Evolutionary conservation across 306 rosid species (phyloP), one percentile per base, ranked within the genome.

Genomic region (Vigna angularis): DNA sequence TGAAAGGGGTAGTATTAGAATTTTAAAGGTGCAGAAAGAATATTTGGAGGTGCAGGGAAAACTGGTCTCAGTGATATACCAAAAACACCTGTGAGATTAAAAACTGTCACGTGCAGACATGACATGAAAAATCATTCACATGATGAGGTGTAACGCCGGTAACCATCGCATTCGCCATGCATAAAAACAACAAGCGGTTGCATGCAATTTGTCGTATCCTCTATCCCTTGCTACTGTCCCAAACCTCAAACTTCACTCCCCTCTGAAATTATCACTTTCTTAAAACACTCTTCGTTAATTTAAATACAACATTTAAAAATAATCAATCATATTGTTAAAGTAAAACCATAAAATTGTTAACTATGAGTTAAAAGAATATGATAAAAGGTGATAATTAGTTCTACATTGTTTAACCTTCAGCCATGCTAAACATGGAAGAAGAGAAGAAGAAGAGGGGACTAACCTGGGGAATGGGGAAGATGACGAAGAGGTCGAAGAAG

Each of bases 401-500:
- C 2, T 40, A 8, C 4, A 44, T 1, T 10, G 4, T 44, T 44
- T 11, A 11, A 14, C 3, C 1, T 2, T 44, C 3, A 11, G 49
- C 2, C 2, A 44, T 9, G 4, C 3, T 9, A 11, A 59, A 30
- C 2, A 5, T 12, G 5, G 0, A 15, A 30, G 1, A 3, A 30
- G 20, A 9, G 32, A 4, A 16, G 20, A 49, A 48, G 10, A 7
- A 48, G 18, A 7, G 13, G 0, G 26, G 6, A 36, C 26, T 50
- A 6, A 92, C 99, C 95, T 95, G 99, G 3, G 99, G 99, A 1
- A 95, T 64, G 26, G 99, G 99, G 56, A 95, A 92, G 49, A 93
- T 89, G 22, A 95, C 87, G n/a, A 95, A 91, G 78, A 95, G 91
- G 67, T 95, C 90, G 49, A 95, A 89, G 79, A 92, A 79, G 81